These are phyloP conservation scores for Cyberlindnera japonica DNA, from an alignment of 805 yeast species.

Conservation along the genomic window DNA sequence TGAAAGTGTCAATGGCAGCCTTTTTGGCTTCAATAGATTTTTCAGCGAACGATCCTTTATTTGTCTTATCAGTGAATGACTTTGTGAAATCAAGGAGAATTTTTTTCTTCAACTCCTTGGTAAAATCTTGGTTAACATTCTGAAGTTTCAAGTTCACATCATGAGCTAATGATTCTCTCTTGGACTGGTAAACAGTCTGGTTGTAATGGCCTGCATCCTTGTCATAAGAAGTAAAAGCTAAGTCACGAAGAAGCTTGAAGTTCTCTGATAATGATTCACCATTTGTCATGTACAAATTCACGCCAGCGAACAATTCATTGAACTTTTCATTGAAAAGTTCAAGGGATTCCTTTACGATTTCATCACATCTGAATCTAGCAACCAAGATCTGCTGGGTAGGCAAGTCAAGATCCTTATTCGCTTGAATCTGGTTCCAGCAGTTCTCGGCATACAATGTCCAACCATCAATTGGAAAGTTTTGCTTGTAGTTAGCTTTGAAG, in stretches of 20 bases:
- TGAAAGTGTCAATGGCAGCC: conserved; percentile 18
- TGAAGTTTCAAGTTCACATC: conserved; percentile 46
- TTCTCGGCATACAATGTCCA: conserved; percentile 90
- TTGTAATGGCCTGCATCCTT: conserved; percentile 73
- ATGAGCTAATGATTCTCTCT: conserved; percentile 44
- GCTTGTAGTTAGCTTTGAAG: conserved; percentile 72
- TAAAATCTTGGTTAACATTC: conserved; percentile 40
- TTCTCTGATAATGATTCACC: conserved; percentile 36
- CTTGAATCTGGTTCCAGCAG: conserved; percentile 93
- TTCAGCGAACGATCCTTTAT: conserved; percentile 30
- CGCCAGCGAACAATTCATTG: conserved; percentile 5
- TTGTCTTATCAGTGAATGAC: conserved; percentile 27
- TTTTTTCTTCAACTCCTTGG: conserved; percentile 35
- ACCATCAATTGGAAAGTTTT: conserved; percentile 88
- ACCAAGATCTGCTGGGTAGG: conserved; percentile 96
- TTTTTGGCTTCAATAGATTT: conserved; percentile 33
- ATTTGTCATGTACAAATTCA: conserved; percentile 16
- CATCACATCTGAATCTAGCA: conserved; percentile 92
- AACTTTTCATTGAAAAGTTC: conserved; percentile 23
- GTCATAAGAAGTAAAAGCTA: conserved; percentile 56
- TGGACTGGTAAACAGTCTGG: conserved; percentile 59
- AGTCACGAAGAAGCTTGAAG: conserved; percentile 41
- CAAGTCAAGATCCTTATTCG: conserved; percentile 88
- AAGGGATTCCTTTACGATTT: conserved; percentile 50
- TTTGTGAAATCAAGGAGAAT: conserved; percentile 31